phyloP scores from a whole-genome alignment of 1,284 basidiomycete species.

The Xerocomus minutiporus region DNA sequence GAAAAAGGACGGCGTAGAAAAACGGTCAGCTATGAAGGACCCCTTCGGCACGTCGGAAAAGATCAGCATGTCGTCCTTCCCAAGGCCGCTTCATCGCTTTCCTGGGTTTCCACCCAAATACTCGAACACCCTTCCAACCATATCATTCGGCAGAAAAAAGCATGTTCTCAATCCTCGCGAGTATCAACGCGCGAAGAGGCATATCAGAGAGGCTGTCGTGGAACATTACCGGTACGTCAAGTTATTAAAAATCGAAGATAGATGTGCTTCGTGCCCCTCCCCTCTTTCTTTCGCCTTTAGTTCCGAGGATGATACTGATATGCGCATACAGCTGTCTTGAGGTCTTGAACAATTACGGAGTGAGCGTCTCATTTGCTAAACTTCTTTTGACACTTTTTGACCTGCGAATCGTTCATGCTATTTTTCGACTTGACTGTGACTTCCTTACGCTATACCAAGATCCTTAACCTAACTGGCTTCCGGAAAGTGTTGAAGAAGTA shows the following conservation, averaged over 20 bases:
- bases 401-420: too few species aligned
- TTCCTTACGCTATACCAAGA: slow-evolving; percentile 38
- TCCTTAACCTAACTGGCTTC: slow-evolving; percentile 87
- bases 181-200: slow-evolving; percentile 79
- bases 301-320: not conserved
- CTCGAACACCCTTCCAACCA: not conserved
- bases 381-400: not conserved
- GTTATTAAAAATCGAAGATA: not conserved
- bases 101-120: not conserved
- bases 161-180: slow-evolving; percentile 59
- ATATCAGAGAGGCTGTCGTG: slow-evolving; percentile 75
- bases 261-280: too few species aligned
- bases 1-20: not conserved
- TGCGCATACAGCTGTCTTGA: slow-evolving; percentile 57
- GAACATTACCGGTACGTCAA: slow-evolving; percentile 77
- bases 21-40: not conserved
- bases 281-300: too few species aligned
- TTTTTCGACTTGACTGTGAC: not conserved
- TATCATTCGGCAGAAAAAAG: not conserved
- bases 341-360: slow-evolving; percentile 81
- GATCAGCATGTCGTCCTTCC: not conserved
- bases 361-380: slow-evolving; percentile 25
- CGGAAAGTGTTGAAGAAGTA: slow-evolving; percentile 93
- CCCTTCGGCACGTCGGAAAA: too few species aligned
- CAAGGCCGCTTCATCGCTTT: not conserved